Base-by-base conservation (phyloP, 208 protist species). In the Kentomonas sorsogonicus region DNA sequence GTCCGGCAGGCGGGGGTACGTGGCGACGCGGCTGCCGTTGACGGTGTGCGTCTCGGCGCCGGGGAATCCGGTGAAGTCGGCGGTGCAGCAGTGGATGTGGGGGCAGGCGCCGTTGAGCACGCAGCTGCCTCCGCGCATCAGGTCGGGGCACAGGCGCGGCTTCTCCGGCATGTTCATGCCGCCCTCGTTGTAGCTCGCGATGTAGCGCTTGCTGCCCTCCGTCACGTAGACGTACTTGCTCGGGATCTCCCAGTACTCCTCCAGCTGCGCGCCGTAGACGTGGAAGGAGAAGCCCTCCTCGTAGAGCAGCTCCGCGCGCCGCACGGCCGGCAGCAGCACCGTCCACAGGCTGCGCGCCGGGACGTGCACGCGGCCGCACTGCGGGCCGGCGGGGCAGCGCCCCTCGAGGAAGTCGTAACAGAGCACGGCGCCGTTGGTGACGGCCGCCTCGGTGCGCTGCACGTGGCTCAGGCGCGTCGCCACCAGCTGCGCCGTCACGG, bases 131-230 rank as follows among this genome's bases (percentile, higher is more conserved):
- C 55, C 58, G 5, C 44, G 51, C 36, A 66, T 53, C 65, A 91
- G 68, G 6, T 40, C 45, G n/a, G 60, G 56, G 63, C 83, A 91
- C 15, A 91, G 61, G n/a, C 66, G 62, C 63, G 69, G 88, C 63
- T 88, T 85, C 34, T 77, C 74, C 60, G 84, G 83, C 58, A 87
- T 88, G 60, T 88, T 88, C 55, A 84, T 72, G 36, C 84, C 84
- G 66, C 84, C 73, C 50, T 84, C 76, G 66, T 91, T 91, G 67
- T 78, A 83, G 38, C 83, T 73, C 50, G 72, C 74, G 5, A 91
- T 63, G 68, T 91, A 91, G 43, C 74, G 67, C 27, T 72, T 57
- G 41, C 80, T 85, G 23, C 84, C 84, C 26, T 59, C 45, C 2
- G 84, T 91, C 20, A 69, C 55, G 53, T 72, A 84, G 23, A 91